Conservation (phyloP, 345 rosid species). For the Gossypium arboreum region DNA sequence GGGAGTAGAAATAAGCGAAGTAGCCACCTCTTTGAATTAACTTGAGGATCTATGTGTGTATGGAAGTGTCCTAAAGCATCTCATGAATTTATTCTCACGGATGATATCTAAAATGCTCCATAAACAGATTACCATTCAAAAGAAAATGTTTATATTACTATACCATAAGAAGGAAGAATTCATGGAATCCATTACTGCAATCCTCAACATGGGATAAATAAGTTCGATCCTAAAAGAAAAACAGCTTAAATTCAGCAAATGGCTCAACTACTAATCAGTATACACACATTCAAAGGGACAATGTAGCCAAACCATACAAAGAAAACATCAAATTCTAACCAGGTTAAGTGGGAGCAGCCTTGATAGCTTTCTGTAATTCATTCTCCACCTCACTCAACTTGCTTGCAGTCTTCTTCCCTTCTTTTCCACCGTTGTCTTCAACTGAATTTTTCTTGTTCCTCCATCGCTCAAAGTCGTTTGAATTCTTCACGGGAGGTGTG, state of each 20-base stretch:
- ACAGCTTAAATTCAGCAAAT: not conserved
- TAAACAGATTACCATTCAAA: not conserved
- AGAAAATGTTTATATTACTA: not conserved
- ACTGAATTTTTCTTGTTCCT: conserved; percentile 30
- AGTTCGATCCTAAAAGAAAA: not conserved
- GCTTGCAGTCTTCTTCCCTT: conserved; percentile 26
- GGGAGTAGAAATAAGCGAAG: too few relatives aligned
- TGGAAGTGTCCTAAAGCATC: too few relatives aligned
- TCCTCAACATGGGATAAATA: not conserved
- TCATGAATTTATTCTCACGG: not conserved
- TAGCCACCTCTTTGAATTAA: too few relatives aligned
- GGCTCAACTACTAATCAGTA: not conserved
- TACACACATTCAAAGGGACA: conserved; percentile 5
- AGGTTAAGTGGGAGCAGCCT: conserved; percentile 42
- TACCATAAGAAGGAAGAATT: not conserved
- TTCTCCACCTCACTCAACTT: conserved; percentile 41
- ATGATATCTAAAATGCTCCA: not conserved
- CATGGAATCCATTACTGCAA: conserved; percentile 5
- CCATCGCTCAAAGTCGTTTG: conserved; percentile 35
- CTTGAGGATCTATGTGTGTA: not conserved
- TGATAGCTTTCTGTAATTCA: conserved; percentile 54
- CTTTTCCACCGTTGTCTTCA: conserved; percentile 26
- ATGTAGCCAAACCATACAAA: not conserved
- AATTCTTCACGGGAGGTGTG: conserved; percentile 23
- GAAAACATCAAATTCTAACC: conserved; percentile 17